These are phyloP conservation scores for Mucor sp. DNA, from an alignment of 371 early-diverging fungal genomes.

Conservation along the genomic window DNA sequence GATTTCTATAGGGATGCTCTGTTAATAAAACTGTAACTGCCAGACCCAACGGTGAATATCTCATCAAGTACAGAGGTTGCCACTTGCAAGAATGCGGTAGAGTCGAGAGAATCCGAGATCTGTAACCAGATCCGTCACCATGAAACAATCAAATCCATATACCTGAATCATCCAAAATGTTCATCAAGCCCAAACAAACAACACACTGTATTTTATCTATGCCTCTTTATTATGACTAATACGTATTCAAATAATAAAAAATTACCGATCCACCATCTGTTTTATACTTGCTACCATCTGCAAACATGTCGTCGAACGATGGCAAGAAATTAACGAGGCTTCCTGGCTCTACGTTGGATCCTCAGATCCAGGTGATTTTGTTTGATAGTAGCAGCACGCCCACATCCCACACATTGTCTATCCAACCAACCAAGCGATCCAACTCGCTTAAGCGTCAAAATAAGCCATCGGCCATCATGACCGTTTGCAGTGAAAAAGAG, in stretches of 20 bases:
- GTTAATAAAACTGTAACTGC: constrained; percentile 72
- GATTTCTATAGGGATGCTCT: constrained; percentile 43
- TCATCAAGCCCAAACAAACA: not conserved
- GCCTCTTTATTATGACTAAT: not conserved
- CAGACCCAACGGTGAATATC: constrained; percentile 57
- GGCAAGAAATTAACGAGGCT: not conserved
- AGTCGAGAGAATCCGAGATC: constrained; percentile 47
- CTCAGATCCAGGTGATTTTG: not conserved
- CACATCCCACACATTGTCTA: not conserved
- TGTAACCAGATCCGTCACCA: constrained; percentile 18
- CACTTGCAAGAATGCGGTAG: constrained; percentile 60
- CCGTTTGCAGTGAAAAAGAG: not conserved
- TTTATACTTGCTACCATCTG: not conserved
- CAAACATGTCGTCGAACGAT: not conserved
- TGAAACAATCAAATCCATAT: not conserved
- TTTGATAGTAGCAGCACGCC: not conserved
- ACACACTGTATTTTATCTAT: not conserved
- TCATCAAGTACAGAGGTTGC: constrained; percentile 63
- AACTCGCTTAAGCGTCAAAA: not conserved
- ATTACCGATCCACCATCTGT: not conserved
- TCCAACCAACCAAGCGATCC: not conserved
- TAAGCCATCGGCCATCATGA: not conserved
- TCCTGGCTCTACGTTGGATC: not conserved
- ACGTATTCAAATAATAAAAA: not conserved
- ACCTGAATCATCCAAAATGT: not conserved